Evolutionary conservation across 768 basidiomycete genomes (phyloP).

Genomic region (Tylopilus subfusipes): DNA sequence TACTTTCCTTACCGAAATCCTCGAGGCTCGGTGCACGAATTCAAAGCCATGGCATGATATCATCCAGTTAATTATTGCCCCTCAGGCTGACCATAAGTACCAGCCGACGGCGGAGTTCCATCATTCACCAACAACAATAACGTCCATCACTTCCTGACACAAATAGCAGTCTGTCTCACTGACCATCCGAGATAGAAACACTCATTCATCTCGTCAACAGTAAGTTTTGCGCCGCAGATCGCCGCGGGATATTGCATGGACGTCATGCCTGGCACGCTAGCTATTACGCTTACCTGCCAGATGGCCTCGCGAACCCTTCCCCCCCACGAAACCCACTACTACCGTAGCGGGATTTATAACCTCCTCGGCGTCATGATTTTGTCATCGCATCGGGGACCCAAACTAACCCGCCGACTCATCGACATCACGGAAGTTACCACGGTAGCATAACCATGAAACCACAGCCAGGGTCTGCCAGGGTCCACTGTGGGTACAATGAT

Average conservation of each 20-base stretch:
- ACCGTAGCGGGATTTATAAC: background rate
- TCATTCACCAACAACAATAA: background rate
- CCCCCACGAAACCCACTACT: background rate
- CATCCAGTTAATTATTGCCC: slow-evolving; percentile 6
- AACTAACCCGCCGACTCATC: slow-evolving; percentile 1
- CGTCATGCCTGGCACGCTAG: background rate
- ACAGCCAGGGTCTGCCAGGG: background rate
- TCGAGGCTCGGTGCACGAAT: background rate
- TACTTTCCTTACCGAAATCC: background rate
- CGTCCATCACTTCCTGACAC: background rate
- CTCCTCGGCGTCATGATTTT: background rate
- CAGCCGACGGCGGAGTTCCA: background rate
- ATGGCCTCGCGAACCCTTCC: background rate
- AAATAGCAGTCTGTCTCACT: background rate
- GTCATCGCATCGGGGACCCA: background rate
- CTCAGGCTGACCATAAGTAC: slow-evolving; percentile 2
- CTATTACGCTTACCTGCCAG: background rate
- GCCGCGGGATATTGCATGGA: slow-evolving; percentile 5
- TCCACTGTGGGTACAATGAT: slow-evolving; percentile 3
- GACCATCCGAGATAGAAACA: background rate
- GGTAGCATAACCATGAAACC: slow-evolving; percentile 2
- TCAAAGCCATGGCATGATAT: slow-evolving; percentile 1
- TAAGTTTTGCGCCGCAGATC: background rate
- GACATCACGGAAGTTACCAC: background rate
- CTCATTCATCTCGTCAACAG: background rate